phyloP scores from a whole-genome alignment of 2,329 filamentous ascomycete genomes.

The Zalaria obscura region DNA sequence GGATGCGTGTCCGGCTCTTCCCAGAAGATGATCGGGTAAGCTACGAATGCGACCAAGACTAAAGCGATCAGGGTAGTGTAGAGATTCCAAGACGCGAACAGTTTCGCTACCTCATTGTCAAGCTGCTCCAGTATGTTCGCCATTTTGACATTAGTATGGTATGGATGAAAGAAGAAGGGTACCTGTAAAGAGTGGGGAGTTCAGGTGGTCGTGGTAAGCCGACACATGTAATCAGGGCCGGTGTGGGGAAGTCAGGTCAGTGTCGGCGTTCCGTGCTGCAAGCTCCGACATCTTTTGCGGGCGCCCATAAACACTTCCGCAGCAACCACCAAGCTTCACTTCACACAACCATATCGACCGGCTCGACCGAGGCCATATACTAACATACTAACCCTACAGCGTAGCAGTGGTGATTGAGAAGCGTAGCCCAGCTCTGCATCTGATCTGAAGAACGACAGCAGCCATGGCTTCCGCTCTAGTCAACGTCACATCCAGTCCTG shows the following conservation, averaged over 20 bases:
- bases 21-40: slow-evolving; percentile 55
- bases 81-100: slow-evolving; percentile 69
- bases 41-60: slow-evolving; percentile 50
- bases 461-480: neutral
- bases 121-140: slow-evolving; percentile 45
- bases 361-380: neutral
- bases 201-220: no score
- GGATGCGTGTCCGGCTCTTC: slow-evolving; percentile 85
- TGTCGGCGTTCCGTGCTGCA: no score
- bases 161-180: no score
- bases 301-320: no score
- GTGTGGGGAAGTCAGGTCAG: no score
- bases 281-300: no score
- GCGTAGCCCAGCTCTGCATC: neutral
- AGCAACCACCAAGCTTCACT: no score
- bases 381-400: neutral
- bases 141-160: slow-evolving; percentile 16
- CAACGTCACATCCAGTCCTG: neutral
- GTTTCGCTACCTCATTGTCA: slow-evolving; percentile 53
- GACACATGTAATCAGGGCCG: no score
- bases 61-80: slow-evolving; percentile 62
- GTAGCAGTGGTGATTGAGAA: neutral
- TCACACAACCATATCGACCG: no score
- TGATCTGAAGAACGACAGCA: neutral
- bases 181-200: no score